These are phyloP conservation scores for Mortierella sp. DNA, from an alignment of 371 early-diverging fungal genomes.

Conservation along the genomic window DNA sequence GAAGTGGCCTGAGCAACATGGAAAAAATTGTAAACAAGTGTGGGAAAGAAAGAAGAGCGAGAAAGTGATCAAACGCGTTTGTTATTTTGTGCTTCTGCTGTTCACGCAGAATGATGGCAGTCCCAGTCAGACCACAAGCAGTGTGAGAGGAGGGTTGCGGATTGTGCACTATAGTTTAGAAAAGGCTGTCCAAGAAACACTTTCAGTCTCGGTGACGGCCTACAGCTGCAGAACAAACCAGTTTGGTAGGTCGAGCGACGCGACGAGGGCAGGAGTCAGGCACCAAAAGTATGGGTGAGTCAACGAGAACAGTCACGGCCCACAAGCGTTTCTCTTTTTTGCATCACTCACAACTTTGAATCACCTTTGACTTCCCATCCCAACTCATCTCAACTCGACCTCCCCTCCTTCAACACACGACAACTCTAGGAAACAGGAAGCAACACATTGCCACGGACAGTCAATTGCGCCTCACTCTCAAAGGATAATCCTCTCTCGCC, in stretches of 20 bases:
- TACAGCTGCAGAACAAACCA: neutral
- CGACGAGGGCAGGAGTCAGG: neutral
- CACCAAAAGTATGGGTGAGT: neutral
- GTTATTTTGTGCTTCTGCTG: neutral
- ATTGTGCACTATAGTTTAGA: too few relatives aligned
- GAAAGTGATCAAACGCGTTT: neutral
- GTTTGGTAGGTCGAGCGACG: neutral
- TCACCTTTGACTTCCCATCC: neutral
- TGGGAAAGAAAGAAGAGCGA: neutral
- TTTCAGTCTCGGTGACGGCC: neutral
- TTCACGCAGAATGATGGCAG: too few relatives aligned
- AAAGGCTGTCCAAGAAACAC: too few relatives aligned
- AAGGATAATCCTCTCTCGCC: neutral
- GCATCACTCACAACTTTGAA: neutral
- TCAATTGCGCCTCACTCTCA: neutral
- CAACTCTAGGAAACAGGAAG: neutral
- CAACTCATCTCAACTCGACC: neutral
- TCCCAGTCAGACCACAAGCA: neutral
- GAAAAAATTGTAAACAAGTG: too few relatives aligned
- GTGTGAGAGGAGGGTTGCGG: neutral
- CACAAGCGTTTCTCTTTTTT: neutral
- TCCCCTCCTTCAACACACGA: neutral
- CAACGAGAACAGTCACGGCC: conserved; percentile 4
- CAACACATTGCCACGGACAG: too few relatives aligned
- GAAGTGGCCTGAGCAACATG: neutral